These are phyloP conservation scores for Aspergillus carlsbadensis DNA, from an alignment of 495 filamentous ascomycete genomes.

Conservation along the genomic window DNA sequence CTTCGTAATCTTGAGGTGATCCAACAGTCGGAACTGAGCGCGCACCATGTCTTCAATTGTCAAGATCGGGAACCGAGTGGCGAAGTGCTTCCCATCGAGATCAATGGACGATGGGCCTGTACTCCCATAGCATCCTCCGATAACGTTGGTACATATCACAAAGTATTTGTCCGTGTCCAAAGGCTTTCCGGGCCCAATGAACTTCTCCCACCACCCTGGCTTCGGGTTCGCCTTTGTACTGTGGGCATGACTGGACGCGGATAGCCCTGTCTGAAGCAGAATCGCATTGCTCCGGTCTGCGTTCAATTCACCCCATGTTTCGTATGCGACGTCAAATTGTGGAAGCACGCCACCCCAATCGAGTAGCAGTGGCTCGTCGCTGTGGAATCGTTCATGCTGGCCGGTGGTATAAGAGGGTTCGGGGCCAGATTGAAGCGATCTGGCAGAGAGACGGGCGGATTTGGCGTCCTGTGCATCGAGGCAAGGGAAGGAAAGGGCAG, in stretches of 20 bases:
- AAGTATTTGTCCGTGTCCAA: constrained; percentile 91
- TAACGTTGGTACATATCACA: constrained; percentile 94
- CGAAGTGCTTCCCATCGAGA: constrained; percentile 85
- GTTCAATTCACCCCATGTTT: constrained; percentile 89
- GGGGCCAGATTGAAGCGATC: constrained; percentile 73
- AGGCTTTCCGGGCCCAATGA: constrained; percentile 85
- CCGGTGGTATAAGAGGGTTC: constrained; percentile 94
- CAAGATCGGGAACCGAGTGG: constrained; percentile 93
- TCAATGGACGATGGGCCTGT: constrained; percentile 89
- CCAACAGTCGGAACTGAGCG: constrained; percentile 88
- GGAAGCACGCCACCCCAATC: constrained; percentile 92
- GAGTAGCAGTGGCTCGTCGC: constrained; percentile 69
- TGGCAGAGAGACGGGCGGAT: constrained; percentile 72
- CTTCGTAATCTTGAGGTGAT: constrained; percentile 72
- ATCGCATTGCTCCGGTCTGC: constrained; percentile 83
- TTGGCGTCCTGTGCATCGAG: constrained; percentile 86
- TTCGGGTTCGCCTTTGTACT: constrained; percentile 82
- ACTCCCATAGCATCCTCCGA: constrained; percentile 95
- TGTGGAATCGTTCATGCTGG: constrained; percentile 72
- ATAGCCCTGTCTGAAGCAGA: constrained; percentile 89
- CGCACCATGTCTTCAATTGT: constrained; percentile 98
- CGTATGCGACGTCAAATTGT: constrained; percentile 87
- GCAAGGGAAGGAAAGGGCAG: constrained; percentile 91
- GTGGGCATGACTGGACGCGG: constrained; percentile 92
- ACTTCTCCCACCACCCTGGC: constrained; percentile 98